Evolutionary conservation across 208 protist genomes (phyloP).

Genomic region (Herpetomonas tarakana): DNA sequence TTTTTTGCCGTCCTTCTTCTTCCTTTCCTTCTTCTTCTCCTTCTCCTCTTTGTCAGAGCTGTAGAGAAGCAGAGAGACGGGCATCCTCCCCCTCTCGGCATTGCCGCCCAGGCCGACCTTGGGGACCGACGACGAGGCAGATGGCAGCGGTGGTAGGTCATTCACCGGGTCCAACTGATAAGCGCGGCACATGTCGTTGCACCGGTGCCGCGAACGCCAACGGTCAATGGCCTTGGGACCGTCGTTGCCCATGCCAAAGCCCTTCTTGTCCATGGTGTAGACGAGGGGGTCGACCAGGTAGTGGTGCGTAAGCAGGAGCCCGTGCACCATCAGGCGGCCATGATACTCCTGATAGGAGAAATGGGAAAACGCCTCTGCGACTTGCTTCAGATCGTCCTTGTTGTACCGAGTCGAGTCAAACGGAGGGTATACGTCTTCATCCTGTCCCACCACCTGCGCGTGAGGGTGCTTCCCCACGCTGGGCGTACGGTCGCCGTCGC

Average conservation of each 20-base stretch:
- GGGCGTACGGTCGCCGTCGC: background rate
- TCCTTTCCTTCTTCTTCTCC: conserved; percentile 1
- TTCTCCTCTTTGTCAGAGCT: no score
- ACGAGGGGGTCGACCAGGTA: conserved; percentile 65
- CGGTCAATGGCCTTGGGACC: conserved; percentile 37
- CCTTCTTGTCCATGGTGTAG: conserved; percentile 40
- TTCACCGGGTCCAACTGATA: conserved; percentile 14
- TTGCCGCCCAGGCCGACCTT: no score
- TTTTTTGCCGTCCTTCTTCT: background rate
- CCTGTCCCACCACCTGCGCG: conserved; percentile 5
- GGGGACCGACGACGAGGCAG: no score
- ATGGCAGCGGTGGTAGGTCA: background rate
- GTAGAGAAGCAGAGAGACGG: no score
- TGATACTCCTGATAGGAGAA: conserved; percentile 38
- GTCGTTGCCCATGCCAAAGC: conserved; percentile 58
- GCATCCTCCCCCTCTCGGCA: background rate
- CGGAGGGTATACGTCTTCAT: conserved; percentile 21
- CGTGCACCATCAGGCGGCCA: conserved; percentile 33
- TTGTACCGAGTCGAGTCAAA: conserved; percentile 18
- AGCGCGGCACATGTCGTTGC: conserved; percentile 46
- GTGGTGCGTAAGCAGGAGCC: conserved; percentile 41
- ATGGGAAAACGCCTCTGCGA: conserved; percentile 77
- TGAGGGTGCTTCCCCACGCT: background rate
- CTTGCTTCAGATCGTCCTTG: conserved; percentile 21
- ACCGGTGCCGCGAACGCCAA: conserved; percentile 45